Evolutionary conservation across 768 basidiomycete genomes (phyloP), one percentile per base, ranked within the genome.

Genomic region (Suillus brevipes): DNA sequence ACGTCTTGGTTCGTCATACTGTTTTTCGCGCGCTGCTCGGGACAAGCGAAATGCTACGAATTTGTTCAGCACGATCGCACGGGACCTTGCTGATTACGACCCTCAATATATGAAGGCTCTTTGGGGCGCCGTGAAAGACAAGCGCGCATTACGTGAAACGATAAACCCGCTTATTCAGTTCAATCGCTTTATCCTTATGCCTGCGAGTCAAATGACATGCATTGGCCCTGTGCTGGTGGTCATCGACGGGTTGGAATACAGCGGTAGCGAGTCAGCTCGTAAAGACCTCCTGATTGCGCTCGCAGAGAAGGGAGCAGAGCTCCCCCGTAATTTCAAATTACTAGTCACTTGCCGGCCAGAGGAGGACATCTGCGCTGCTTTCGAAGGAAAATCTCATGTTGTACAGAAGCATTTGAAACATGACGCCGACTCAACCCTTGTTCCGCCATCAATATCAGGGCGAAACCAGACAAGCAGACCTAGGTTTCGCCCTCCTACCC

Each of bases 161-260:
- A 57, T 47, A 2, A 63, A 70, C 20, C 60, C 65, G 28, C 65
- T 60, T n/a, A 70, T 67, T 38, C 78, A 79, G 59, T 67, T 79
- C 18, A 61, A 67, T 47, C 62, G 69, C 23, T 67, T 79, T 25
- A 72, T 78, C 55, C 42, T 78, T 7, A 64, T 63, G 5, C 75
- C 79, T 6, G 66, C 68, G 49, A 56, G 61, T 23, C 37, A 66
- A 10, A 60, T 78, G 6, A 66, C 70, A 34, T 61, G 70, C 8
- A 61, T 74, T 14, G 76, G 76, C 0, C 78, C 79, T 14, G 55
- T 80, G 3, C 49, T 80, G 13, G 62, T 80, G 8, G 70, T 80
- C 23, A 72, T 80, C 20, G 79, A 81, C 50, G 78, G 70, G 12
- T 67, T 79, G n/a, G 74, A 78, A 40, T 70, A 73, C 60, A 73